Base-by-base conservation (phyloP, 768 basidiomycete genomes). In the Leccinum fibrillosum region DNA sequence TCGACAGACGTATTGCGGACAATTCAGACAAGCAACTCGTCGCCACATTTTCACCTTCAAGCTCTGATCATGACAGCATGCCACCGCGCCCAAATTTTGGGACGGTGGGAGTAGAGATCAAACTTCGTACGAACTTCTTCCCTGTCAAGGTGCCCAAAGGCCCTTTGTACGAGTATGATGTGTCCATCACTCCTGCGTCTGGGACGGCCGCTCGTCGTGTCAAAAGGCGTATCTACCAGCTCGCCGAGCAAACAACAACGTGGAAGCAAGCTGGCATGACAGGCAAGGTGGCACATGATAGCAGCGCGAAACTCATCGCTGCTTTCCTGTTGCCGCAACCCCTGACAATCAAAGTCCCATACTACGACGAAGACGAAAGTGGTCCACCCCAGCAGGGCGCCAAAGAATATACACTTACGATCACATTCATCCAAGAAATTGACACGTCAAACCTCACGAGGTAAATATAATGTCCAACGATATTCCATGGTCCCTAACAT, bases 101-200 rank as follows among this genome's bases (percentile, higher is more conserved):
- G 34, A 76, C 71, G 0, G 65, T 62, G 3, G 82, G 82, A 25
- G 72, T 21, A 15, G 61, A 68, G 44, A 76, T 83, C 69, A 80
- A 76, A 55, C 72, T 84, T 42, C 79, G 82, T 21, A 69, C 82
- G 2, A 83, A 83, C 54, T 82, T 82, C 70, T 83, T 84, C 63
- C 75, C 82, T 9, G 66, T 84, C 21, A 69, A 67, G 15, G 70
- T 82, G 17, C 80, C 81, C 6, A 78, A 77, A 56, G 76, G 75
- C 6, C 76, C 79, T 1, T 47, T 84, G 23, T 74, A 74, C 60
- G 82, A 83, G 56, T 83, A 83, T 56, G 78, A 78, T 51, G 74
- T 81, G 32, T 61, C 69, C n/a, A 75, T 80, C 21, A 64, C 71
- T 0, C 81, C 80, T 39, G 58, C 48, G 4, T 64, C 70, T 2